phyloP scores from a whole-genome alignment of 257 asterid genomes.

The Euphrasia confusa region DNA sequence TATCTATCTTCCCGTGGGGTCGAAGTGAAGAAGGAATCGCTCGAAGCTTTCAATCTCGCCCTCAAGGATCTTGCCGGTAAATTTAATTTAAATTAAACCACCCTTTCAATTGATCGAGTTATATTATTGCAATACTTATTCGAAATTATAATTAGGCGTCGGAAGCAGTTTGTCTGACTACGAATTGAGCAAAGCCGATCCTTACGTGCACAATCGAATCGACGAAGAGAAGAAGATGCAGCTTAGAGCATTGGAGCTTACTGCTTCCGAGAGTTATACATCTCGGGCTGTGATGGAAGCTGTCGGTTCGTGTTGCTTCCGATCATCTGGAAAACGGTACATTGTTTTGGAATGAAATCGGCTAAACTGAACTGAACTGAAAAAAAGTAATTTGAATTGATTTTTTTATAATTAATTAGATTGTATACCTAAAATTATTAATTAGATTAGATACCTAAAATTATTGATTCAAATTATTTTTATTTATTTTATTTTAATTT shows the following conservation, averaged over 20 bases:
- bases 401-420: too few species aligned
- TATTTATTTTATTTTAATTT: too few species aligned
- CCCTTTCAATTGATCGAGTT: too few species aligned
- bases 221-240: constrained; percentile 81
- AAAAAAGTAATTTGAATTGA: too few species aligned
- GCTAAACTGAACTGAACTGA: too few species aligned
- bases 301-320: constrained; percentile 81
- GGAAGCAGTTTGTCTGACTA: constrained; percentile 54
- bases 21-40: constrained; percentile 66
- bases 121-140: too few species aligned
- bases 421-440: too few species aligned
- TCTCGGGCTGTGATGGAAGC: constrained; percentile 99
- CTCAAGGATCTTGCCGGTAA: constrained; percentile 74
- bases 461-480: too few species aligned
- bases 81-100: not conserved
- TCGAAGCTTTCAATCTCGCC: constrained; percentile 56
- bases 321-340: not conserved
- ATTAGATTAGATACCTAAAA: too few species aligned
- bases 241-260: constrained; percentile 80
- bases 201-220: constrained; percentile 60
- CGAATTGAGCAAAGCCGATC: constrained; percentile 62
- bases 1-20: constrained; percentile 78
- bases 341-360: too few species aligned
- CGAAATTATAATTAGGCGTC: too few species aligned
- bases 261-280: constrained; percentile 94